Percentiles rank a stretch among this genome's conserved stretches.
These are phyloP conservation scores for Castanea mollissima DNA, from an alignment of 306 rosid genomes.

Conservation along the genomic window DNA sequence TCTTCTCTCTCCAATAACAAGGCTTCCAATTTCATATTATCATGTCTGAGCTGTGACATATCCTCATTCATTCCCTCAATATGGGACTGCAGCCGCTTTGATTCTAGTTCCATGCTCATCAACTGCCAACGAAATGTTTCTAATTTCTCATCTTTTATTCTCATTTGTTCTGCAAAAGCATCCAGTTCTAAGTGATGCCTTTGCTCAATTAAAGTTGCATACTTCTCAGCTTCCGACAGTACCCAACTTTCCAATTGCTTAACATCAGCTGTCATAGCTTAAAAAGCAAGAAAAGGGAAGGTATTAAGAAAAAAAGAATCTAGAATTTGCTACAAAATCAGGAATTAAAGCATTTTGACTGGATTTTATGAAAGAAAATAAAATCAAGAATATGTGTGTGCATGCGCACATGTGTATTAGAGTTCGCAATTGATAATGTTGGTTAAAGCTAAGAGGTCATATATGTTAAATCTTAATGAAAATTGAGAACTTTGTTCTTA, in stretches of 20 bases:
- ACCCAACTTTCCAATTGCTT: slow-evolving; percentile 80
- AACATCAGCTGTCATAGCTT: slow-evolving; percentile 56
- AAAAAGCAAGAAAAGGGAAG: slow-evolving; percentile 11
- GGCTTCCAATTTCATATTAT: slow-evolving; percentile 63
- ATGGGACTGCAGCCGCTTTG: slow-evolving; percentile 74
- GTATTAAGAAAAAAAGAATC: slow-evolving; percentile 8
- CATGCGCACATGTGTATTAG: neutral
- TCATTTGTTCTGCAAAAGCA: slow-evolving; percentile 89
- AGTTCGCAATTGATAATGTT: neutral
- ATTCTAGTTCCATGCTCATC: slow-evolving; percentile 75
- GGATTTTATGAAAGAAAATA: neutral
- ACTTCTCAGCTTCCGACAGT: slow-evolving; percentile 78
- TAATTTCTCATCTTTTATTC: slow-evolving; percentile 79
- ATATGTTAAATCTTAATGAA: neutral
- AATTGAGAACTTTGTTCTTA: slow-evolving; percentile 36
- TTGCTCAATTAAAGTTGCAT: slow-evolving; percentile 62
- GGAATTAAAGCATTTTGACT: neutral
- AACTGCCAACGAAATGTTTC: slow-evolving; percentile 80
- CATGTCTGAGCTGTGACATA: slow-evolving; percentile 67
- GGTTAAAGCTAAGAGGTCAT: neutral
- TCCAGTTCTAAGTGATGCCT: slow-evolving; percentile 87
- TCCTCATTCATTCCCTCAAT: slow-evolving; percentile 65
- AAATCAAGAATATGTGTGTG: neutral
- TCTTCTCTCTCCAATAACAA: slow-evolving; percentile 58
- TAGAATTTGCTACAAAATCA: neutral